Base-by-base conservation (phyloP, 352 stramenopile genomes). In the Pythium utonaiense region DNA sequence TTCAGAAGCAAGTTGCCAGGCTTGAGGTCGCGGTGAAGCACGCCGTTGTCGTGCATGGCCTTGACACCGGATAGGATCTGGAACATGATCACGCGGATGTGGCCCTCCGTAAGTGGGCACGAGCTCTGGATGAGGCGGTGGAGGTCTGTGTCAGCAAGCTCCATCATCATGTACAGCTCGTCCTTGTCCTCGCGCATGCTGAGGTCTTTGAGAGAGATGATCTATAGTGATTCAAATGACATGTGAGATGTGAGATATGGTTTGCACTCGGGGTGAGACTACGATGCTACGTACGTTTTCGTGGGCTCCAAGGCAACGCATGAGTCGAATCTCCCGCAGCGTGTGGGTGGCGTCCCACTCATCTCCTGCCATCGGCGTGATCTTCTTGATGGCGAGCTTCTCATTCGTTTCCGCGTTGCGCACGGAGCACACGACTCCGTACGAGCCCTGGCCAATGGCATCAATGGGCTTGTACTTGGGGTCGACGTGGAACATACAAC, bases 151-250 rank as follows among this genome's bases (percentile, higher is more conserved):
- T 98, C 94, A 4, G 95, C 87, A 24, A 98, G 77, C 66, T 98
- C 91, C 93, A 98, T 98, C 69, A 97, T 95, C 74, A 98, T 97
- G 71, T 98, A 98, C 28, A 98, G 74, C 73, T 97, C 93, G 66
- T 98, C 91, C 53, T 97, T 92, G 42, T 86, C 74, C 52, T 97
- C 86, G 59, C 91, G 96, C 70, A 96, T 91, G 61, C 83, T 92
- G 65, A 96, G 69, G 63, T 96, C 86, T 57, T 93, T 91, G 38
- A 96, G 69, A 17, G 80, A 89, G 59, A 97, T 93, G 68, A 98
- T 92, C 82, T 93, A 59, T 1, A 61, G 9, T 16, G 52, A 7
- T 61, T 21, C 16, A 51, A 40, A 60, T n/a, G n/a, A n/a, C n/a
- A n/a, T n/a, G n/a, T n/a, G n/a, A n/a, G n/a, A n/a, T n/a, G n/a